Base-by-base conservation (phyloP, 176 grass and related monocot genomes). In the Typha latifolia region DNA sequence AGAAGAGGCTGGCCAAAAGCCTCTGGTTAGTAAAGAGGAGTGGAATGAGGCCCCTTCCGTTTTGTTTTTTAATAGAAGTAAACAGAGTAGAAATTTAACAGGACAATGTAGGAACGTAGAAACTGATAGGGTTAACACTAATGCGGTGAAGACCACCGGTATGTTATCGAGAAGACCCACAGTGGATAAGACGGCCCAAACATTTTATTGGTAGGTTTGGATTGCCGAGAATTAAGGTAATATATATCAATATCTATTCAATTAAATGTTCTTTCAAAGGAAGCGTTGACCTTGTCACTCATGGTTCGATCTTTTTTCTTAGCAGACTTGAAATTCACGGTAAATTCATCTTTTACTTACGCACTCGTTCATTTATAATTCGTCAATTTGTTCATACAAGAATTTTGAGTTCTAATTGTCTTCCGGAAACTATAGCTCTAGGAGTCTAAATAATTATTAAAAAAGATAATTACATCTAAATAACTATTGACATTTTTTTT, bases 201-300 rank as follows among this genome's bases (percentile, higher is more conserved):
- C 77, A 76, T 85, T 79, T 85, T 90, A 71, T 73, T 79, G 72
- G 68, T 53, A 79, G 77, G 74, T 86, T 83, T 85, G 79, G 82
- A 32, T 64, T 85, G 83, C 86, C 83, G 82, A 89, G 62, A 76
- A 72, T 56, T 72, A n/a, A 84, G 61, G 72, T 59, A 74, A 78
- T 16, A 14, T 80, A 34, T 72, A 62, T 86, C 32, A 80, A 55
- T 64, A 64, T 64, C 52, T 71, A 74, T 74, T 81, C 83, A 74
- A 69, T 74, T 65, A 31, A 69, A 56, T 15, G 18, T 56, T 19
- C 1, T 56, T 55, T 55, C 53, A 57, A 57, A 20, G 4, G 16
- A 57, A 57, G 14, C 16, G 9, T 21, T 57, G 6, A 16, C 16
- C 2, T 56, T 16, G 11, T 53, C 51, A 53, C n/a, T 53, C 14